Conservation (phyloP, 2,329 filamentous ascomycete genomes). For the Diaporthe destruens region DNA sequence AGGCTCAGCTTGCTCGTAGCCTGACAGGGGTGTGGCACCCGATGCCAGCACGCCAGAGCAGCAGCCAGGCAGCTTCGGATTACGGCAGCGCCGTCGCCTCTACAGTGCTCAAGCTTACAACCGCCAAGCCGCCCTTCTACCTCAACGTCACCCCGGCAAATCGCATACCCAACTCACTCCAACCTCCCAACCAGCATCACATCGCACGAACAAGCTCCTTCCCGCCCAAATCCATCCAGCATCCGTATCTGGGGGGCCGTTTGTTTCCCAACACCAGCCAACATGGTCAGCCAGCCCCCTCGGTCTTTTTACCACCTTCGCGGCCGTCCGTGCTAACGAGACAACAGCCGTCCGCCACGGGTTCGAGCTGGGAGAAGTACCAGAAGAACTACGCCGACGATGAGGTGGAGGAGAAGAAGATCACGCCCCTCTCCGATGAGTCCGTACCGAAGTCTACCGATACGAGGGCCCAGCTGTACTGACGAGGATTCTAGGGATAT, state of each 20-base stretch:
- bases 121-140: conserved; percentile 30
- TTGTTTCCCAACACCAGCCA: conserved; percentile 47
- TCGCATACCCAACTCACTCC: conserved; percentile 5
- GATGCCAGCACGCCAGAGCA: conserved; percentile 3
- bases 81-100: conserved; percentile 40
- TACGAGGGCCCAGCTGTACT: conserved; percentile 28
- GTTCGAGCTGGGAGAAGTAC: conserved; percentile 98
- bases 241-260: conserved; percentile 21
- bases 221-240: conserved; percentile 38
- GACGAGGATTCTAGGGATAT: conserved; percentile 78
- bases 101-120: conserved; percentile 24
- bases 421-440: conserved; percentile 96
- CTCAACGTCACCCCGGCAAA: conserved; percentile 33
- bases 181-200: conserved; percentile 43
- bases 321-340: conserved; percentile 47
- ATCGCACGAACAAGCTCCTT: conserved; percentile 48
- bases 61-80: conserved; percentile 41
- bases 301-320: conserved; percentile 9
- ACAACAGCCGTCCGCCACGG: conserved; percentile 91
- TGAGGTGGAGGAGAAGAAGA: conserved; percentile 99
- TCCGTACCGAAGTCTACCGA: not conserved
- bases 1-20: not conserved
- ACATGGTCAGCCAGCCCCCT: conserved; percentile 55
- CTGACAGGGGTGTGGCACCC: conserved; percentile 2
- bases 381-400: conserved; percentile 97